These are phyloP conservation scores for Fraxinus latifolia DNA, from an alignment of 305 asterid genomes.

Conservation along the genomic window DNA sequence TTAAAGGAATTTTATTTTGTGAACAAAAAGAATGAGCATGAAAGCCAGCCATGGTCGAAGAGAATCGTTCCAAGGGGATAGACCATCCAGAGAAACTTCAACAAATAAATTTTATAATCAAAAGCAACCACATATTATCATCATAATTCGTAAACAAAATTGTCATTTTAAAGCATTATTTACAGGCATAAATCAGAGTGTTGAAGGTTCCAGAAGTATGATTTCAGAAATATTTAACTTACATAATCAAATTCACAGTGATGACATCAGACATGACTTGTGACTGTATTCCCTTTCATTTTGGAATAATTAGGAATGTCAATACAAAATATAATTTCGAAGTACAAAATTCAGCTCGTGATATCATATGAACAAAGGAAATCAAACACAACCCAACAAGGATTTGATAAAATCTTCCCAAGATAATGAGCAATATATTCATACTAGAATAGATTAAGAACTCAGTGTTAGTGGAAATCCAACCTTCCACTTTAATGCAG, in stretches of 20 bases:
- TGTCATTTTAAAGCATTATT: not conserved
- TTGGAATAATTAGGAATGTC: not conserved
- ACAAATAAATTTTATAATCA: not conserved
- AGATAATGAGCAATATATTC: not conserved
- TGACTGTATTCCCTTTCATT: not conserved
- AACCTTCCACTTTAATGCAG: not conserved
- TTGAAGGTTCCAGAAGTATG: not conserved
- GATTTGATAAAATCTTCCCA: not conserved
- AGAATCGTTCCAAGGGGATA: not conserved
- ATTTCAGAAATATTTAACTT: not conserved
- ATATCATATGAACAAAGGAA: not conserved
- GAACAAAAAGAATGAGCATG: not conserved
- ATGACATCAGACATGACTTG: not conserved
- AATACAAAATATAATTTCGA: not conserved
- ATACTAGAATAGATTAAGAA: not conserved
- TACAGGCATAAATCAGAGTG: not conserved
- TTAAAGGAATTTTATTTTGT: not conserved
- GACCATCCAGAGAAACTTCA: not conserved
- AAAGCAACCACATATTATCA: not conserved
- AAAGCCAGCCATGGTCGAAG: not conserved
- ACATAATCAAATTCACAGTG: not conserved
- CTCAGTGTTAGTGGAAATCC: not conserved
- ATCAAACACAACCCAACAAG: not conserved
- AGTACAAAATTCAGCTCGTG: not conserved
- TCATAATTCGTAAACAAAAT: not conserved